phyloP scores from a whole-genome alignment of 2,329 filamentous ascomycete species.

The Aspergillus oerlinghausenensis region DNA sequence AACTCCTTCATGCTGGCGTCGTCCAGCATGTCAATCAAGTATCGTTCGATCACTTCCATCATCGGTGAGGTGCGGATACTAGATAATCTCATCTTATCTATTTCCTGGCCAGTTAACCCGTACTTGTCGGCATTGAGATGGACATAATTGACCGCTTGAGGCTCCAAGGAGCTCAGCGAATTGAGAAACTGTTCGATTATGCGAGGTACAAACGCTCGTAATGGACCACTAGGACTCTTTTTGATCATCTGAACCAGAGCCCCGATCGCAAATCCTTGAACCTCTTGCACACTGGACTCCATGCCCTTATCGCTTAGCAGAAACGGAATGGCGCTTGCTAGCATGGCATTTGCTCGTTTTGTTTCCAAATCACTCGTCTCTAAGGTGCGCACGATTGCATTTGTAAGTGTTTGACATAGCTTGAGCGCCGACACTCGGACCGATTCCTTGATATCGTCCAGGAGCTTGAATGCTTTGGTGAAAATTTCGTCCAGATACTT shows the following conservation, averaged over 20 bases:
- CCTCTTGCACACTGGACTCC: slow-evolving; percentile 82
- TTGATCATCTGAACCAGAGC: slow-evolving; percentile 88
- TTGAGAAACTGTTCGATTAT: slow-evolving; percentile 78
- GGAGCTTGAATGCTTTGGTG: slow-evolving; percentile 78
- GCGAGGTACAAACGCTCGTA: slow-evolving; percentile 75
- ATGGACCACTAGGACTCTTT: slow-evolving; percentile 68
- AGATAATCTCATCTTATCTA: slow-evolving; percentile 79
- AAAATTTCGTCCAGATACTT: slow-evolving; percentile 82
- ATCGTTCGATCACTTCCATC: slow-evolving; percentile 86
- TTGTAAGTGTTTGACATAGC: slow-evolving; percentile 78
- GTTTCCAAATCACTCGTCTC: slow-evolving; percentile 65
- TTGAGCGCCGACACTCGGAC: slow-evolving; percentile 77
- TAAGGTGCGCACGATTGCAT: slow-evolving; percentile 76
- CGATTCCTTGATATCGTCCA: slow-evolving; percentile 93
- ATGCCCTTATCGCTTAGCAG: slow-evolving; percentile 82
- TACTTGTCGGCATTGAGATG: slow-evolving; percentile 82
- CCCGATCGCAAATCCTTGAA: slow-evolving; percentile 74
- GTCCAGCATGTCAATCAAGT: slow-evolving; percentile 73
- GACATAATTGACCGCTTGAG: slow-evolving; percentile 83
- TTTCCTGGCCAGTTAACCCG: slow-evolving; percentile 79
- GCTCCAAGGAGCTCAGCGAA: slow-evolving; percentile 81
- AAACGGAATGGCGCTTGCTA: slow-evolving; percentile 84
- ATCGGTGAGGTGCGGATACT: slow-evolving; percentile 82
- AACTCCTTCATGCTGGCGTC: slow-evolving; percentile 70
- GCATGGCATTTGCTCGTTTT: slow-evolving; percentile 70